Percentiles rank a stretch among this genome's conserved stretches.
phyloP scores from a whole-genome alignment of 2,329 filamentous ascomycete species.

The Colletotrichum zoysiae region DNA sequence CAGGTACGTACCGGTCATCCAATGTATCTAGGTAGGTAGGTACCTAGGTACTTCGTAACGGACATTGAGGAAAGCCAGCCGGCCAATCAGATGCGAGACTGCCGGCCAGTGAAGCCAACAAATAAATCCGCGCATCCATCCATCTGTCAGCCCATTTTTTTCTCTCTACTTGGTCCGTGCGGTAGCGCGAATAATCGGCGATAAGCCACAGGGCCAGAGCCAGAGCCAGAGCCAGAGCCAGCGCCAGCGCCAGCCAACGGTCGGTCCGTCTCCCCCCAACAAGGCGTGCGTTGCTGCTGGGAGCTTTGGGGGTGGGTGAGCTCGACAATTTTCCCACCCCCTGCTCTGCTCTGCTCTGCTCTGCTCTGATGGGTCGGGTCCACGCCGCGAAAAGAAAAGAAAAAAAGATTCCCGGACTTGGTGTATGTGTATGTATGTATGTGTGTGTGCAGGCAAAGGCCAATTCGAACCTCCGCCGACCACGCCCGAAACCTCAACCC shows the following conservation, averaged over 20 bases:
- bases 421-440: too few species aligned
- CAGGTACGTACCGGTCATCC: constrained; percentile 22
- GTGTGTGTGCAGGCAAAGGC: too few species aligned
- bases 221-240: background rate
- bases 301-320: constrained; percentile 27
- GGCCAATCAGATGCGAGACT: constrained; percentile 1
- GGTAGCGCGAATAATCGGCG: constrained; percentile 12
- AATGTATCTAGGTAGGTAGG: too few species aligned
- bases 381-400: constrained; percentile 18
- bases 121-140: constrained; percentile 9
- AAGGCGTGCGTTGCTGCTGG: constrained; percentile 18
- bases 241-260: background rate
- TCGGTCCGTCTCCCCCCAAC: constrained; percentile 27
- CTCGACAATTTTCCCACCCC: constrained; percentile 36
- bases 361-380: background rate
- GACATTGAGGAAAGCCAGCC: constrained; percentile 2
- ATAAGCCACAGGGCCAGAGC: constrained; percentile 17
- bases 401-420: constrained; percentile 29
- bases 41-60: too few species aligned
- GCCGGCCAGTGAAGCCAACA: constrained; percentile 13
- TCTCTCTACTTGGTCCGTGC: constrained; percentile 13
- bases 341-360: background rate
- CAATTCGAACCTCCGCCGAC: constrained; percentile 20
- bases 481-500: constrained; percentile 32
- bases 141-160: constrained; percentile 1